Evolutionary conservation across 2,329 filamentous ascomycete species (phyloP), one percentile per base, ranked within the genome.

Genomic region (Fusarium sp.): DNA sequence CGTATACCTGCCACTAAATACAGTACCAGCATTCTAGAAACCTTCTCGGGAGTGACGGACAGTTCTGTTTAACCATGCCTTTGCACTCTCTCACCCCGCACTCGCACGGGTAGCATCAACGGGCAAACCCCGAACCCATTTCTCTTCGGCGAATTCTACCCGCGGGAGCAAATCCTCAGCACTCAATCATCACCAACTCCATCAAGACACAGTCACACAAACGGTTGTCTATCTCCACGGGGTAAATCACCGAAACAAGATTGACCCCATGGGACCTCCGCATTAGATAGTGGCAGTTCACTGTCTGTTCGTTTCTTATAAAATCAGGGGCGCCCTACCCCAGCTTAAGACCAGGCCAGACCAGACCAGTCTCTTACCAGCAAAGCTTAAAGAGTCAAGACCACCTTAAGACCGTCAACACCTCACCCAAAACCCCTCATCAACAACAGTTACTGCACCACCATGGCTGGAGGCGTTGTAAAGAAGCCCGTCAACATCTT

Each of bases 401-500:
- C 20, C 13, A 8, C 35, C 17, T 23, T 25, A 25, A 25, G 23
- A 25, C 23, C 23, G 23, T 8, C 23, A 25, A 29, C 27, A 6
- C 27, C 27, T 29, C 37, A 14, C 37, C 21, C 15, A 8, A 14
- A 11, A 21, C 14, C n/a, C 10, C 17, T 6, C 15, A 14, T 17
- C 27, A 25, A 14, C 27, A 20, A 15, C 14, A 18, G 11, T 4
- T 13, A 4, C 20, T 10, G 7, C 29, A 7, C 10, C 41, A 58
- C 13, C 23, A 60, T 60, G 58, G 58, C 58, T 18, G 55, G 53
- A 50, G 57, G 58, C 33, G 43, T 43, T 23, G 52, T 60, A 8
- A 60, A 60, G 55, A 60, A 60, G 25, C 58, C 58, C 15, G 55
- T 60, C 55, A 60, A 60, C 33, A 60, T 60, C 45, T 60, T 60